Percentiles rank a stretch among this genome's conserved stretches.
Conservation (phyloP, 345 rosid species). For the Eucalyptus coolabah region DNA sequence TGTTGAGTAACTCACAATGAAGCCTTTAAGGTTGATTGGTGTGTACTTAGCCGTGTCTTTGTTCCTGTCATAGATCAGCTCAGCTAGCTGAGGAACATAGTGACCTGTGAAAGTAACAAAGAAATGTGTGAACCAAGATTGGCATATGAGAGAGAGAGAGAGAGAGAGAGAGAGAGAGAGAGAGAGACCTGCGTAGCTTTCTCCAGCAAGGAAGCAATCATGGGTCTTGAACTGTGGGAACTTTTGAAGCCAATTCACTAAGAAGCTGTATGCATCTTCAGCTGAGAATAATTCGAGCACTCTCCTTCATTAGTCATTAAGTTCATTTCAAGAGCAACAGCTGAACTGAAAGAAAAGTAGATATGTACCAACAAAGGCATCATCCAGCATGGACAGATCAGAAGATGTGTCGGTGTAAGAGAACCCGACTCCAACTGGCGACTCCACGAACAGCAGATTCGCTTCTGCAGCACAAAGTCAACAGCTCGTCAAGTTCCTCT, state of each 20-base stretch:
- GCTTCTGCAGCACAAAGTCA: conserved; percentile 15
- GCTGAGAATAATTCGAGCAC: background rate
- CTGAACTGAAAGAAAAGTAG: background rate
- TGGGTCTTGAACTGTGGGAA: conserved; percentile 18
- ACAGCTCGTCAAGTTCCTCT: background rate
- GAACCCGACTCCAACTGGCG: conserved; percentile 62
- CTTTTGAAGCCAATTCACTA: conserved; percentile 17
- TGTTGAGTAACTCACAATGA: conserved; percentile 1
- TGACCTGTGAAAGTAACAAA: conserved; percentile 17
- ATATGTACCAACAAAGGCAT: conserved; percentile 34
- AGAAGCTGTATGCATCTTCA: conserved; percentile 11
- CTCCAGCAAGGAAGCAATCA: conserved; percentile 21
- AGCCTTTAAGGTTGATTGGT: conserved; percentile 15
- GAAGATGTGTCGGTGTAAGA: conserved; percentile 54
- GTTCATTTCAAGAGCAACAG: background rate
- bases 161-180: background rate
- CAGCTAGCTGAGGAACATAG: conserved; percentile 58
- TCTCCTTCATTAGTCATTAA: background rate
- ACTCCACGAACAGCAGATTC: conserved; percentile 54
- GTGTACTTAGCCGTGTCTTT: conserved; percentile 16
- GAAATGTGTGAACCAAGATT: background rate
- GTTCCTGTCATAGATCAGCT: conserved; percentile 38
- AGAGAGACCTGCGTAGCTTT: conserved; percentile 16
- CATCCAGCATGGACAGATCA: conserved; percentile 30
- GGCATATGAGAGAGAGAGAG: background rate